Conservation (phyloP, 495 filamentous ascomycete species). For the Aspergillus sclerotiicarbonarius region DNA sequence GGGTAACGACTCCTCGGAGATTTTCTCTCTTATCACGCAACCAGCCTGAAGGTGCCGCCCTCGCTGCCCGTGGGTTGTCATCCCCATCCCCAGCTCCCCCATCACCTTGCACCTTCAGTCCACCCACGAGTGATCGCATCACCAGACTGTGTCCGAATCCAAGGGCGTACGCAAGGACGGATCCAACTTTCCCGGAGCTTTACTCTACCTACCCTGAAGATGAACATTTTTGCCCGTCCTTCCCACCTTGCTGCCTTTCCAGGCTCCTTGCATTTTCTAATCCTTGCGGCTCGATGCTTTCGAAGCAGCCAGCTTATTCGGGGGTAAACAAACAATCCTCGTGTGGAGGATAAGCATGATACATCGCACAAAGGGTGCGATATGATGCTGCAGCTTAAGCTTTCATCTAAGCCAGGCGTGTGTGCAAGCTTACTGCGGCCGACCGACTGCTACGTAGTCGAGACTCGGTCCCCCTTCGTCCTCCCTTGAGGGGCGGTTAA, state of each 20-base stretch:
- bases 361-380: slow-evolving; percentile 3
- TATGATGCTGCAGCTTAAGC: not conserved
- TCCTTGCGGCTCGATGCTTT: slow-evolving; percentile 1
- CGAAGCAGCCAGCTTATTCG: not conserved
- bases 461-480: not conserved
- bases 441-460: not conserved
- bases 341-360: slow-evolving; percentile 5
- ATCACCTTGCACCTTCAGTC: not conserved
- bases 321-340: not conserved
- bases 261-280: slow-evolving; percentile 14
- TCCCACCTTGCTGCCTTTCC: slow-evolving; percentile 9
- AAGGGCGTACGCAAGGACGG: slow-evolving; percentile 8
- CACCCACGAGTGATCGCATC: slow-evolving; percentile 12
- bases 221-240: not conserved
- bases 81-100: slow-evolving; percentile 5
- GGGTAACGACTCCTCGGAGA: slow-evolving; percentile 14
- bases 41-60: slow-evolving; percentile 7
- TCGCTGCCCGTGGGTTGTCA: slow-evolving; percentile 17
- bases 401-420: not conserved
- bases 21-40: slow-evolving; percentile 14
- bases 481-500: not conserved
- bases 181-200: not conserved
- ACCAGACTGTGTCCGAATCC: slow-evolving; percentile 10
- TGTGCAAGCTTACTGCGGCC: not conserved
- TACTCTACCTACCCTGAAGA: not conserved